Percentiles rank a stretch among this genome's conserved stretches.
These are phyloP conservation scores for Leishmania tropica DNA, from an alignment of 208 protist genomes.

Conservation along the genomic window DNA sequence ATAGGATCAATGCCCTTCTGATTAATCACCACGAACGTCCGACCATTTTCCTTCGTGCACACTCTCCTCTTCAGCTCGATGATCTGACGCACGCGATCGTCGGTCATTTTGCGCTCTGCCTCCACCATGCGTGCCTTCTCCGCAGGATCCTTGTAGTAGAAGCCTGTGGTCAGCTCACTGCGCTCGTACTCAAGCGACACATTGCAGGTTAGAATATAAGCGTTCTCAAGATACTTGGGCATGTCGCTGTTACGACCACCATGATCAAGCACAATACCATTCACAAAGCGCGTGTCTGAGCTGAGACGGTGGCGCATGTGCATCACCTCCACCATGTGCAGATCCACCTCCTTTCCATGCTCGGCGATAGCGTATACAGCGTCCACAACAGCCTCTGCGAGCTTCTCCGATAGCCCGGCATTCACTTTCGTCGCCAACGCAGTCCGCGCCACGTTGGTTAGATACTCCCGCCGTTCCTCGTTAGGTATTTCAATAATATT, in stretches of 20 bases:
- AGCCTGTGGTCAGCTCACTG: slow-evolving; percentile 98
- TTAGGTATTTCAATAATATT: slow-evolving; percentile 74
- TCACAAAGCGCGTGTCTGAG: slow-evolving; percentile 97
- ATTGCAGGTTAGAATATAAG: slow-evolving; percentile 99
- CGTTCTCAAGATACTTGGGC: slow-evolving; percentile 97
- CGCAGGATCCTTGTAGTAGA: slow-evolving; percentile 98
- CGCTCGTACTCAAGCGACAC: slow-evolving; percentile 99
- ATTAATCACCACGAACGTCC: slow-evolving; percentile 99
- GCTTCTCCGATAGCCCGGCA: slow-evolving; percentile 66
- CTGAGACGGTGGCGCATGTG: slow-evolving; percentile 98
- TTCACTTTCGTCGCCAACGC: slow-evolving; percentile 96
- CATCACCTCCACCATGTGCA: slow-evolving; percentile 99
- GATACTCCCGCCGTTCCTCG: slow-evolving; percentile 88
- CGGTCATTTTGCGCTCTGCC: slow-evolving; percentile 97
- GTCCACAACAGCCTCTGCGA: slow-evolving; percentile 97
- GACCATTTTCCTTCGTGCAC: slow-evolving; percentile 93
- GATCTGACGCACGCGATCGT: slow-evolving; percentile 97
- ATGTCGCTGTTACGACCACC: slow-evolving; percentile 99
- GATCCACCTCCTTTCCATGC: slow-evolving; percentile 90
- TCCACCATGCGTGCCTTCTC: slow-evolving; percentile 98
- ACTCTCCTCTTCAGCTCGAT: slow-evolving; percentile 99
- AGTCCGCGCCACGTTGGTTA: slow-evolving; percentile 96
- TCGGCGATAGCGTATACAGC: slow-evolving; percentile 92
- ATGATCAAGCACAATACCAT: slow-evolving; percentile 99
- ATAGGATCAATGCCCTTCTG: slow-evolving; percentile 99